phyloP scores from a whole-genome alignment of 2,329 filamentous ascomycete species.

The Penicillium hesseltinei region DNA sequence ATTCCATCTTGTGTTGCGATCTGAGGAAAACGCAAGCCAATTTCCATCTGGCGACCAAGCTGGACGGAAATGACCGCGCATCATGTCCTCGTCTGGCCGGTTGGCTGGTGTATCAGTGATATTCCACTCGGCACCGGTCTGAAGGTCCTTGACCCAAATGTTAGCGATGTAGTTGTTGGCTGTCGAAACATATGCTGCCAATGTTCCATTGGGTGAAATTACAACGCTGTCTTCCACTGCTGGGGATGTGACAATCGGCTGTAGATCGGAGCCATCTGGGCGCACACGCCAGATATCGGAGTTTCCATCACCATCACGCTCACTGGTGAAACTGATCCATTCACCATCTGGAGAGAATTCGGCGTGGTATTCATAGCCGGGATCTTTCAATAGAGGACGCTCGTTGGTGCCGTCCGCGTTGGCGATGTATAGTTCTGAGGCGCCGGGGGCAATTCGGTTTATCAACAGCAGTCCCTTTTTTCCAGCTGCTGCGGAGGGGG shows the following conservation, averaged over 20 bases:
- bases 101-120: slow-evolving; percentile 37
- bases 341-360: slow-evolving; percentile 41
- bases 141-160: slow-evolving; percentile 43
- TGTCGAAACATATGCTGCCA: slow-evolving; percentile 44
- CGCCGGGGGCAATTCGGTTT: slow-evolving; percentile 38
- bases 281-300: slow-evolving; percentile 43
- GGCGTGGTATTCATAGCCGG: slow-evolving; percentile 42
- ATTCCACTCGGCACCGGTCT: slow-evolving; percentile 34
- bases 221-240: slow-evolving; percentile 40
- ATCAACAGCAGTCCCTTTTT: slow-evolving; percentile 30
- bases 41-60: slow-evolving; percentile 44
- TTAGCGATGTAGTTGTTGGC: slow-evolving; percentile 37
- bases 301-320: slow-evolving; percentile 43
- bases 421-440: slow-evolving; percentile 33
- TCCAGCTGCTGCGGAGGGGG: not conserved
- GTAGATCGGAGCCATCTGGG: slow-evolving; percentile 36
- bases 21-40: slow-evolving; percentile 45
- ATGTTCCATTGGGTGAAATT: slow-evolving; percentile 41
- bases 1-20: slow-evolving; percentile 44
- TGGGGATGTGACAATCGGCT: slow-evolving; percentile 34
- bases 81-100: slow-evolving; percentile 17
- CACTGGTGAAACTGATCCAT: slow-evolving; percentile 43
- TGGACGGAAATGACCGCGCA: slow-evolving; percentile 42
- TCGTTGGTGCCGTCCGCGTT: slow-evolving; percentile 43
- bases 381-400: slow-evolving; percentile 32